phyloP scores from a whole-genome alignment of 768 basidiomycete species.

The Tulasnella sp. region DNA sequence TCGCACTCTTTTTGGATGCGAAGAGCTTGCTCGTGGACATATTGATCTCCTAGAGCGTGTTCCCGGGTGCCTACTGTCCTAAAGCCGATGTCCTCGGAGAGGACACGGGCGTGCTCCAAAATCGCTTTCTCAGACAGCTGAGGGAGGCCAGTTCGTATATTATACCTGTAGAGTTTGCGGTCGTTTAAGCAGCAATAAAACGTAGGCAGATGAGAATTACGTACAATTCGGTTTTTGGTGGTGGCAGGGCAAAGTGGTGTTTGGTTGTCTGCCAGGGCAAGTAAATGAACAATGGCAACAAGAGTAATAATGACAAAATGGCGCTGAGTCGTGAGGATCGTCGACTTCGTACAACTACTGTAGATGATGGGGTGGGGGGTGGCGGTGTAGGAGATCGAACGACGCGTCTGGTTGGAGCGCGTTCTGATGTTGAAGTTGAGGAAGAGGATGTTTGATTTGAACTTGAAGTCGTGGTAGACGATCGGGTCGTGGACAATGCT shows the following conservation, averaged over 20 bases:
- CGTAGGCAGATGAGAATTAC: not conserved
- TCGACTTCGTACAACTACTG: not conserved
- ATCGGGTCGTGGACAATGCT: not conserved
- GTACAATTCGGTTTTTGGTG: slow-evolving; percentile 26
- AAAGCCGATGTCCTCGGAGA: slow-evolving; percentile 88
- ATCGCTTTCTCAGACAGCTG: slow-evolving; percentile 36
- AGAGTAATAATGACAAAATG: slow-evolving; percentile 17
- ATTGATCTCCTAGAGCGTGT: slow-evolving; percentile 81
- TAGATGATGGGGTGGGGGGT: not conserved
- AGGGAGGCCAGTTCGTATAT: slow-evolving; percentile 31
- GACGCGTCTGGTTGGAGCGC: slow-evolving; percentile 4
- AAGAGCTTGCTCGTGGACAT: slow-evolving; percentile 73
- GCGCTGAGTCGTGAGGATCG: slow-evolving; percentile 15
- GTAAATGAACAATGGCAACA: slow-evolving; percentile 32
- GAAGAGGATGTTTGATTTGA: slow-evolving; percentile 14
- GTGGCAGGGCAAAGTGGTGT: slow-evolving; percentile 19
- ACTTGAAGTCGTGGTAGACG: slow-evolving; percentile 1
- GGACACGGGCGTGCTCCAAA: slow-evolving; percentile 38
- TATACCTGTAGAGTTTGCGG: slow-evolving; percentile 7
- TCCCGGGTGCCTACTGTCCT: slow-evolving; percentile 90
- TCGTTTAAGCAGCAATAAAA: not conserved
- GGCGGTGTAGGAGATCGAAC: slow-evolving; percentile 9
- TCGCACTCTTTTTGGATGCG: slow-evolving; percentile 67
- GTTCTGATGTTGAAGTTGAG: not conserved
- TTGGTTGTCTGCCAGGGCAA: slow-evolving; percentile 22